Base-by-base conservation (phyloP, 23 red algal genomes). In the Gracilaria gracilis region DNA sequence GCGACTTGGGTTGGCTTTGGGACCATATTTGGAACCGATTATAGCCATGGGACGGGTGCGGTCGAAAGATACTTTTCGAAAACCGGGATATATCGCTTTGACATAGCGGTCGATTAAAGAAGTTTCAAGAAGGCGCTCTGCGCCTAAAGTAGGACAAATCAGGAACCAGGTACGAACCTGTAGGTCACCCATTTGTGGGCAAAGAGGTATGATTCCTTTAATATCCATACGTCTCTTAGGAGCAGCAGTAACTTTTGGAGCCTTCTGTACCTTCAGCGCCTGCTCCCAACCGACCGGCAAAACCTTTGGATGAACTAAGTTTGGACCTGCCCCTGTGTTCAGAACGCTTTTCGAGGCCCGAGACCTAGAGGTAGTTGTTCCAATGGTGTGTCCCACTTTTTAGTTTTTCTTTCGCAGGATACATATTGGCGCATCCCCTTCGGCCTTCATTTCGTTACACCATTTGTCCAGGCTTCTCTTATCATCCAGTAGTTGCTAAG, bases 161-260 rank as follows among this genome's bases (percentile, higher is more conserved):
- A 64, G 6, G 58, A 64, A 64, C 58, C 58, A 70, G 27, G 35
- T 70, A 25, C 65, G 65, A 16, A 70, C 65, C 28, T 35, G 24
- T 7, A 34, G 28, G 28, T 70, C 28, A 16, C 28, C 65, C 1
- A 70, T 17, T 4, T 70, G 65, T 15, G 34, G 17, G 65, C 28
- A 70, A 19, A 70, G 35, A 17, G 65, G 65, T 11, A 25, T 70
- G 15, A 33, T 70, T 34, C 25, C 65, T 70, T 70, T 70, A 70
- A 70, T 70, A 34, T 36, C 65, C 65, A 70, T 70, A 35, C 13
- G 65, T 70, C 65, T 70, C 5, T 34, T 34, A 33, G 65, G 34
- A 35, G 65, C 65, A 15, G 13, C 65, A 4, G 65, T 70, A 4
- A 70, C 28, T 25, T 5, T 70, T 28, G 65, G 65, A 16, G 35